Evolutionary conservation across 108 stramenopile species (phyloP), one percentile per base, ranked within the genome.

Genomic region (Skeletonema menzelii): DNA sequence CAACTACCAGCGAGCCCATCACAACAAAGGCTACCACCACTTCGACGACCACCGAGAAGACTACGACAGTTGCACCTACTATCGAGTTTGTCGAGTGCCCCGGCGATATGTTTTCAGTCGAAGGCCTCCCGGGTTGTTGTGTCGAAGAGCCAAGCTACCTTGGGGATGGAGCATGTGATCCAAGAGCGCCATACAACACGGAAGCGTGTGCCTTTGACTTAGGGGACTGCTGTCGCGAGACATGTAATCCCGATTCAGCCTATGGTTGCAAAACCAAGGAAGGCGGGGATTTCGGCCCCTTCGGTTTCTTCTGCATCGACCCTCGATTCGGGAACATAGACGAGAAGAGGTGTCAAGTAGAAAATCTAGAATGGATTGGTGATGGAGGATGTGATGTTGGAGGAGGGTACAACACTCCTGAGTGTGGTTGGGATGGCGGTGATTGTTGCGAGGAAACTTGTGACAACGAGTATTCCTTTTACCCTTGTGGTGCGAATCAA

Each of bases 391-490:
- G 76, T 37, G 82, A 82, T 56, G 44, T 55, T 4, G 67, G 46
- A 4, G 72, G 77, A 12, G 77, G 72, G 47, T 82, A 82, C 46
- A 82, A 82, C 35, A 82, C 82, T 15, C 59, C 72, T 19, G 73
- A 73, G 40, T 82, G 82, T 75, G 75, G 75, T 17, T 76, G 47
- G 35, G 82, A 82, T 44, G 69, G 67, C 8, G 76, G 76, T 0
- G 82, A 82, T 71, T 82, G 77, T 59, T 82, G 82, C 38, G 72
- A 82, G 62, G 67, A 67, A 6, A 74, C 82, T 2, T 82, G 82
- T 56, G 67, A 82, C 63, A 13, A 62, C 38, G 77, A 81, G 24
- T 81, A 59, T 55, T 38, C 69, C 2, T 81, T 81, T 27, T 81
- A 74, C 20, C 67, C 80, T 26, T 81, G 80, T 42, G 80, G 80